phyloP scores from a whole-genome alignment of 148 eudicot species.

The Camellia japonica region DNA sequence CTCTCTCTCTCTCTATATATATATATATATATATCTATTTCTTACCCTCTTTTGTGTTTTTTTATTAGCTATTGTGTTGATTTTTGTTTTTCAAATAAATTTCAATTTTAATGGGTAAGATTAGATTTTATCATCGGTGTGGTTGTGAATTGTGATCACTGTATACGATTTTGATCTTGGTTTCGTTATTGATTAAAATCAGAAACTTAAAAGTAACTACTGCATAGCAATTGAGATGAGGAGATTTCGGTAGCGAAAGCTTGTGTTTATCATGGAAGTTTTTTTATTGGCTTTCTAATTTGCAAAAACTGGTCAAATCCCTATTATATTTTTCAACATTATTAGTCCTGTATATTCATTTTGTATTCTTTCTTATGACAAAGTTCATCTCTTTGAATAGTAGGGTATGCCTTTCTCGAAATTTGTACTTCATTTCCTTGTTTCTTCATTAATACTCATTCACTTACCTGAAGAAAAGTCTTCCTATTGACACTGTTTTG shows the following conservation, averaged over 20 bases:
- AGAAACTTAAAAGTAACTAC: not conserved
- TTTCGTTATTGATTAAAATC: not conserved
- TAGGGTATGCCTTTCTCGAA: too few relatives aligned
- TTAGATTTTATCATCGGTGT: conserved; percentile 12
- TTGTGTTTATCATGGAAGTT: not conserved
- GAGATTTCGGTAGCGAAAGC: not conserved
- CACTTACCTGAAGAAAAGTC: too few relatives aligned
- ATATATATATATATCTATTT: not conserved
- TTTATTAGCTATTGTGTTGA: not conserved
- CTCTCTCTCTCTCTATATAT: too few relatives aligned
- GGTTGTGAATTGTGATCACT: not conserved
- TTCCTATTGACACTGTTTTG: not conserved
- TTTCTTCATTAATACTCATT: too few relatives aligned
- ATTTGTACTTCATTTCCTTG: too few relatives aligned
- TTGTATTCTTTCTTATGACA: too few relatives aligned
- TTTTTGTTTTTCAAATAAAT: not conserved
- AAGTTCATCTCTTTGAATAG: too few relatives aligned
- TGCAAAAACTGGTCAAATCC: too few relatives aligned
- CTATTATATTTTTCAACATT: too few relatives aligned
- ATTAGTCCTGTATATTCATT: too few relatives aligned
- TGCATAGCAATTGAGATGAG: not conserved
- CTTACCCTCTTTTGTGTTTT: not conserved
- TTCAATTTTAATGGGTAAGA: not conserved
- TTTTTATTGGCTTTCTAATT: too few relatives aligned
- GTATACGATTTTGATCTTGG: conserved; percentile 2